Evolutionary conservation across 2,329 filamentous ascomycete genomes (phyloP).

Genomic region (Colletotrichum camelliae): DNA sequence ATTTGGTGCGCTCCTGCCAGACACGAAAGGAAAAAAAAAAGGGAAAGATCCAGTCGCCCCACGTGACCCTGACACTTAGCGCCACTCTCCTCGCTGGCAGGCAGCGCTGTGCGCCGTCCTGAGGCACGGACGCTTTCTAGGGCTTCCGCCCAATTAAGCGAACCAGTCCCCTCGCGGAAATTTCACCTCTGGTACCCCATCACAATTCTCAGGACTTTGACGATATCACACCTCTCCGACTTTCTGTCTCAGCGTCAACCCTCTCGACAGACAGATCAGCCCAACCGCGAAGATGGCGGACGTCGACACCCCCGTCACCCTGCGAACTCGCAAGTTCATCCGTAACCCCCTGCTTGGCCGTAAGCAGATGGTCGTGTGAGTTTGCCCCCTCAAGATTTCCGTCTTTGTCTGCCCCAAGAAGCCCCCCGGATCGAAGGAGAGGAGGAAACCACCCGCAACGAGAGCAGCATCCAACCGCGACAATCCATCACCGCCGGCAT

Average conservation of each 20-base stretch:
- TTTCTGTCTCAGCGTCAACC: slow-evolving; percentile 22
- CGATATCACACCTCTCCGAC: slow-evolving; percentile 21
- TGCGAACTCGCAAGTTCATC: slow-evolving; percentile 99
- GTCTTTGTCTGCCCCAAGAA: not conserved
- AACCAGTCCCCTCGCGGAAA: slow-evolving; percentile 18
- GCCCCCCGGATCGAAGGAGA: not conserved
- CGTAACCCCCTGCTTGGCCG: slow-evolving; percentile 98
- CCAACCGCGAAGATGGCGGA: slow-evolving; percentile 82
- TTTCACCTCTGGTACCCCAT: slow-evolving; percentile 16
- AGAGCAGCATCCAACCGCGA: not conserved
- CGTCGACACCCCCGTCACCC: slow-evolving; percentile 76
- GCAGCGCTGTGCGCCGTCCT: not conserved
- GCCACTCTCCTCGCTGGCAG: not conserved
- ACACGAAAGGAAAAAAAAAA: not conserved
- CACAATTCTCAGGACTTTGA: slow-evolving; percentile 17
- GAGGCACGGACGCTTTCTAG: slow-evolving; percentile 33
- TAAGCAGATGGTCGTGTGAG: slow-evolving; percentile 99
- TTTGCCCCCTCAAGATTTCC: slow-evolving; percentile 36
- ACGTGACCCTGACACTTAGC: not conserved
- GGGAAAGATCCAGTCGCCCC: not conserved
- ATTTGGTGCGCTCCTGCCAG: not conserved
- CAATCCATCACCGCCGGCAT: not conserved
- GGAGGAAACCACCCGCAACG: not conserved
- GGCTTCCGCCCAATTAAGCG: slow-evolving; percentile 53
- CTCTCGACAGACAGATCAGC: slow-evolving; percentile 32